Evolutionary conservation across 768 basidiomycete genomes (phyloP), one percentile per base, ranked within the genome.

Genomic region (Serendipita vermifera): DNA sequence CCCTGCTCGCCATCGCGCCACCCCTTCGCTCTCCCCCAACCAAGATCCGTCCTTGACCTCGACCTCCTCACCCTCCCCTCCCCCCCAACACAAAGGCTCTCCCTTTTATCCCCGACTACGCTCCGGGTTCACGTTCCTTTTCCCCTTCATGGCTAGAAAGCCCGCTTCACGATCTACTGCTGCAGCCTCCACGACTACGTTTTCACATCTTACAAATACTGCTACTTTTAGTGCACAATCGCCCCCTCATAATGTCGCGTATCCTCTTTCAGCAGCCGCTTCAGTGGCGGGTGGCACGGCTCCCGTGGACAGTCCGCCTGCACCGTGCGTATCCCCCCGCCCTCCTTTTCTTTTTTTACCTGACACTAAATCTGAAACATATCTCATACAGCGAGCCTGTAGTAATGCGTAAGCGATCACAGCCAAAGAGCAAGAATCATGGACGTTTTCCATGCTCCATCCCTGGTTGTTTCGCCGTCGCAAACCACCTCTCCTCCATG

Each of bases 401-500:
- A 7, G 17, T 41, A 20, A 41, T n/a, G 15, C 39, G 17, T 38
- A 38, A 26, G 39, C 17, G 17, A 26, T 26, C 39, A 41, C 17
- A 41, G 46, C 20, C 20, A 20, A 51, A 26, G n/a, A 51, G 46
- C 46, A 51, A 51, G 27, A 51, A 51, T 29, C 46, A 51, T 29
- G 46, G 46, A 4, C 46, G 46, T 7, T 51, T 51, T 29, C 46
- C 46, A 9, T 51, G 46, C 22, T 51, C 46, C 20, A 51, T 51
- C 46, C 46, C 46, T 5, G 46, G 46, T 26, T 51, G 46, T 31
- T 51, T 51, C 27, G 46, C 46, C 17, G 46, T 51, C 9, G 46
- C 46, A 15, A 51, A 51, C 22, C 46, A 51, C n/a, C 22, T 51
- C 20, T 51, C 46, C 15, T 20, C 15, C 4, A 51, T 51, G 46